Percentiles rank a stretch among this genome's conserved stretches.
Evolutionary conservation across 768 basidiomycete species (phyloP).

Genomic region (Cystobasidium tubakii): DNA sequence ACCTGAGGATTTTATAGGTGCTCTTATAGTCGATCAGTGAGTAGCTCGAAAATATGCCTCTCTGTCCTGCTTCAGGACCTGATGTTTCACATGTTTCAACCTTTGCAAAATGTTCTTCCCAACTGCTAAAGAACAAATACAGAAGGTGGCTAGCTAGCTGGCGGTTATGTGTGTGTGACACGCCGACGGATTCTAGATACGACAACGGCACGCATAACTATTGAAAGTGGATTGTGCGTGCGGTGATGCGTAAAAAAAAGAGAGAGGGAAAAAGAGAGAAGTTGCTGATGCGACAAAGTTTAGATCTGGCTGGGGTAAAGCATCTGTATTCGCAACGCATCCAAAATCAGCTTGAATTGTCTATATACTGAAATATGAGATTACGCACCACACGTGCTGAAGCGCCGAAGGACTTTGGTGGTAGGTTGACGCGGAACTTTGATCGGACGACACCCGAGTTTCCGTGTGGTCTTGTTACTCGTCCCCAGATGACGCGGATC

Average conservation of each 20-base stretch:
- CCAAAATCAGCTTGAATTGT: too few relatives aligned
- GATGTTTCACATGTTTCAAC: background rate
- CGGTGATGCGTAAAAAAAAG: background rate
- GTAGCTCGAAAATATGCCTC: too few relatives aligned
- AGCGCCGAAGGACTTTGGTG: constrained; percentile 89
- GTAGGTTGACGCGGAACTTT: constrained; percentile 92
- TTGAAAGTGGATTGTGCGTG: background rate
- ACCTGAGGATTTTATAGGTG: too few relatives aligned
- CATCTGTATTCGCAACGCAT: too few relatives aligned
- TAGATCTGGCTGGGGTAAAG: constrained; percentile 73
- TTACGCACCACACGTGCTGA: constrained; percentile 72
- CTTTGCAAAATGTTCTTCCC: background rate
- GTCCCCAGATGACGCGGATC: constrained; percentile 94
- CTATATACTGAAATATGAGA: background rate
- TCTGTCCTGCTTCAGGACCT: too few relatives aligned
- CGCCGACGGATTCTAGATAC: background rate
- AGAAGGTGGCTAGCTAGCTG: background rate
- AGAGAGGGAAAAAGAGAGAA: background rate
- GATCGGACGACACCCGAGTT: constrained; percentile 91
- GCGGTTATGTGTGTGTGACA: too few relatives aligned
- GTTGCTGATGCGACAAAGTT: constrained; percentile 5
- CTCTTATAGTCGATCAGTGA: too few relatives aligned
- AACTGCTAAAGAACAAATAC: background rate
- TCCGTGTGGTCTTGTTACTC: constrained; percentile 50
- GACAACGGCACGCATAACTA: constrained; percentile 11